phyloP scores from a whole-genome alignment of 164 flowering plant species.

The Echeveria elegans region DNA sequence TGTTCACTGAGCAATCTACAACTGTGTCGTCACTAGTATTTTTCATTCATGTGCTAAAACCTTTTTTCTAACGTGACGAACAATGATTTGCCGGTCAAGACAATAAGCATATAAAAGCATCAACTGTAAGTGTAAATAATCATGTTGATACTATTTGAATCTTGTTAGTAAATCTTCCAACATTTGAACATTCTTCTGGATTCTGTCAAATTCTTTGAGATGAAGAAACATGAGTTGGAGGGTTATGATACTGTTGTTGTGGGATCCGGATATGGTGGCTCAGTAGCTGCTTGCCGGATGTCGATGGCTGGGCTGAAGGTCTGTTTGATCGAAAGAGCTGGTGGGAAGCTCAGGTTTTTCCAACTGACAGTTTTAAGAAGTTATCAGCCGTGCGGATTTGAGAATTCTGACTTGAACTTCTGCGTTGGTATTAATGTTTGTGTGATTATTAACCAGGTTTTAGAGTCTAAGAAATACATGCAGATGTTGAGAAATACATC shows the following conservation, averaged over 20 bases:
- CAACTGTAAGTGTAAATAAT: neutral
- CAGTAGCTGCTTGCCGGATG: conserved; percentile 51
- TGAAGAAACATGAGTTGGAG: conserved; percentile 2
- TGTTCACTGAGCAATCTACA: no score
- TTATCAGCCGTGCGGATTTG: conserved; percentile 30
- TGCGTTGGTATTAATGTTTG: no score
- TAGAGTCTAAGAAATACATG: no score
- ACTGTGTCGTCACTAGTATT: no score
- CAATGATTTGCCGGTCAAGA: neutral
- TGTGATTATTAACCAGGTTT: no score
- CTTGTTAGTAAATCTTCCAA: neutral
- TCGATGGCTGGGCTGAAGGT: conserved; percentile 46
- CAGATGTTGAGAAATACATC: no score
- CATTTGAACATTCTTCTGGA: neutral
- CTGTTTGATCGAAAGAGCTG: conserved; percentile 50
- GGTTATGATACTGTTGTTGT: conserved; percentile 51
- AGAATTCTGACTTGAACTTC: conserved; percentile 25
- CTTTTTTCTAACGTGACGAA: neutral
- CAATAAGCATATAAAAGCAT: neutral
- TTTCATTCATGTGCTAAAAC: no score
- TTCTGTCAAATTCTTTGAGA: neutral
- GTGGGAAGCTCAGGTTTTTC: conserved; percentile 52
- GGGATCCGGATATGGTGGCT: conserved; percentile 63
- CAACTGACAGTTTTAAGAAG: conserved; percentile 33
- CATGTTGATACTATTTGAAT: neutral